phyloP scores from a whole-genome alignment of 805 yeast species.

The Saccharomycopsis sp. region DNA sequence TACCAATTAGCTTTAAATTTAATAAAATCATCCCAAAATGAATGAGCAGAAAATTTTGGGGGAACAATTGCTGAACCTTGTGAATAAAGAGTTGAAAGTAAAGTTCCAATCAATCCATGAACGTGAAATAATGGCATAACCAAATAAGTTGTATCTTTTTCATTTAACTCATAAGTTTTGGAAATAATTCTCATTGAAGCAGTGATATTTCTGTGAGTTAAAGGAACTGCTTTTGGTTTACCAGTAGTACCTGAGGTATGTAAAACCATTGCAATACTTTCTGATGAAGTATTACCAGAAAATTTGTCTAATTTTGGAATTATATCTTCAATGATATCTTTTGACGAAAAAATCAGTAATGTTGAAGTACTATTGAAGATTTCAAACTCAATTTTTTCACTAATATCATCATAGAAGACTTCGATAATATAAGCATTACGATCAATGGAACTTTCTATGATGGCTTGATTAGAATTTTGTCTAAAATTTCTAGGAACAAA shows the following conservation, averaged over 20 bases:
- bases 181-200: constrained; percentile 50
- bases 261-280: constrained; percentile 52
- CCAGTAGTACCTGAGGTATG: constrained; percentile 76
- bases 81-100: constrained; percentile 47
- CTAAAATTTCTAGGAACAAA: constrained; percentile 45
- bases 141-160: constrained; percentile 43
- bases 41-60: constrained; percentile 46
- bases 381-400: constrained; percentile 34
- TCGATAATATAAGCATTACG: constrained; percentile 42
- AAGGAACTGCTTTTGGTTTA: constrained; percentile 65
- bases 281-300: constrained; percentile 35
- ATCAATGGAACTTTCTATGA: constrained; percentile 40
- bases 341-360: background rate
- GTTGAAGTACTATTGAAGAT: constrained; percentile 20
- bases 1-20: constrained; percentile 52
- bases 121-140: constrained; percentile 77
- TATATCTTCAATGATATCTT: background rate
- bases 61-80: constrained; percentile 58
- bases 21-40: constrained; percentile 50
- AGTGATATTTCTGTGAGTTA: constrained; percentile 53
- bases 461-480: constrained; percentile 16
- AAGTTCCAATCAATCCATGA: constrained; percentile 61
- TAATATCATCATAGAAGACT: constrained; percentile 33
- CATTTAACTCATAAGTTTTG: constrained; percentile 42
- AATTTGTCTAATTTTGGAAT: constrained; percentile 17